These are phyloP conservation scores for Dioscorea dumetorum DNA, from an alignment of 106 monocot genomes.

Conservation along the genomic window DNA sequence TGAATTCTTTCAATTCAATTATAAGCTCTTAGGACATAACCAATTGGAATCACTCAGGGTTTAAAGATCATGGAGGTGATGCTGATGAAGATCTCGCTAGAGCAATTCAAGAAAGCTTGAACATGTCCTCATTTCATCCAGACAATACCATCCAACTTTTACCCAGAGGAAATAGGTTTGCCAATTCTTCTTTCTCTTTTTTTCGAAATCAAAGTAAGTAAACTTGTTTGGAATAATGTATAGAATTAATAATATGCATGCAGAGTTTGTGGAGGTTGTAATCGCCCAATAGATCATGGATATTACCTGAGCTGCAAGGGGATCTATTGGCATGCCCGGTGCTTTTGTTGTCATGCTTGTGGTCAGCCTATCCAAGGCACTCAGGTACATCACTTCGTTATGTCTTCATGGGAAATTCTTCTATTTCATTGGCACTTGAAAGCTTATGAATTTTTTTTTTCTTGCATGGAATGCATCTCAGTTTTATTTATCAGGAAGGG, in stretches of 20 bases:
- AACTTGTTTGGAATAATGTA: no score
- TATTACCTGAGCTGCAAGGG: slow-evolving; percentile 95
- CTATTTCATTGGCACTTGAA: no score
- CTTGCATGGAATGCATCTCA: slow-evolving; percentile 16
- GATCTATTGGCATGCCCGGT: slow-evolving; percentile 84
- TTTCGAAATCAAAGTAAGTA: background rate
- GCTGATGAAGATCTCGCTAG: slow-evolving; percentile 65
- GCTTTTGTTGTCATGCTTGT: slow-evolving; percentile 79
- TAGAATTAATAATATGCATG: background rate
- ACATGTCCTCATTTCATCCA: slow-evolving; percentile 27
- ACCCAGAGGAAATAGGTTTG: slow-evolving; percentile 73
- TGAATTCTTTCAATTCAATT: background rate
- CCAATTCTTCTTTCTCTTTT: background rate
- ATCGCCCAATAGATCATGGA: slow-evolving; percentile 77
- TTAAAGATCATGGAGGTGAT: slow-evolving; percentile 16
- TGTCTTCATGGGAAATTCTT: no score
- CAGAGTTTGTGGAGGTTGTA: slow-evolving; percentile 84
- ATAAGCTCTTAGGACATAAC: background rate
- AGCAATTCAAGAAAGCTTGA: slow-evolving; percentile 60
- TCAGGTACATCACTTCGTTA: slow-evolving; percentile 38
- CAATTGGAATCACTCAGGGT: slow-evolving; percentile 1
- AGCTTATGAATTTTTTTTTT: no score
- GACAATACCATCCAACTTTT: slow-evolving; percentile 33
- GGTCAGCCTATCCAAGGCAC: slow-evolving; percentile 60
- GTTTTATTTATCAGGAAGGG: slow-evolving; percentile 79